A percentile compares a stretch with the other conserved stretches of the same genome.
These are phyloP conservation scores for Cercospora beticola DNA, from an alignment of 2,329 filamentous ascomycete species.

Conservation along the genomic window DNA sequence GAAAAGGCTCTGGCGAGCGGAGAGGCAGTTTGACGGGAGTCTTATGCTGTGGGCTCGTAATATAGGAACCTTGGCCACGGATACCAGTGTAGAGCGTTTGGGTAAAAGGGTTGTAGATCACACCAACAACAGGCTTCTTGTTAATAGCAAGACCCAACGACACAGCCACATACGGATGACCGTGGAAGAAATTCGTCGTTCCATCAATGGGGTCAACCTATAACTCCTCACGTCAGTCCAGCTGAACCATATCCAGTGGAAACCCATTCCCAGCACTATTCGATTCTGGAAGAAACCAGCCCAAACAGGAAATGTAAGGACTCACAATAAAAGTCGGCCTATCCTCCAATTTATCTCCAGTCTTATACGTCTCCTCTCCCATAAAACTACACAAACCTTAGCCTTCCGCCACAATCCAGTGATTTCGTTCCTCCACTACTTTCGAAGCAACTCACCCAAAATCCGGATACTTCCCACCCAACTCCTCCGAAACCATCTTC, in stretches of 20 bases:
- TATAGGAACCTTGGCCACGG: slow-evolving; percentile 64
- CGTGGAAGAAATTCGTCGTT: slow-evolving; percentile 78
- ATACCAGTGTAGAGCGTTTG: slow-evolving; percentile 68
- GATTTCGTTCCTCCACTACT: too few relatives aligned
- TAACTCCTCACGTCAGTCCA: too few relatives aligned
- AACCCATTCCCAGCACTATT: too few relatives aligned
- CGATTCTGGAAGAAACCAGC: too few relatives aligned
- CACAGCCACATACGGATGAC: slow-evolving; percentile 72
- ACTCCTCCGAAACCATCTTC: slow-evolving; percentile 53
- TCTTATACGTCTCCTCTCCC: slow-evolving; percentile 73
- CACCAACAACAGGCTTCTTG: slow-evolving; percentile 63
- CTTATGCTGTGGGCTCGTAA: slow-evolving; percentile 37
- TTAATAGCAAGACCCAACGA: slow-evolving; percentile 70
- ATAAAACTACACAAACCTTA: slow-evolving; percentile 55
- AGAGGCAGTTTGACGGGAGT: slow-evolving; percentile 46
- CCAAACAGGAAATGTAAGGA: too few relatives aligned
- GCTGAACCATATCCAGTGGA: too few relatives aligned
- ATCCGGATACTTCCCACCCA: slow-evolving; percentile 54
- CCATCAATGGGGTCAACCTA: slow-evolving; percentile 71
- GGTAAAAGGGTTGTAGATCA: slow-evolving; percentile 78
- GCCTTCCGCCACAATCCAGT: background rate
- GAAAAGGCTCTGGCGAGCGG: slow-evolving; percentile 52
- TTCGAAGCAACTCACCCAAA: slow-evolving; percentile 52
- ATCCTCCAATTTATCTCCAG: slow-evolving; percentile 61
- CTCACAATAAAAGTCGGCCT: slow-evolving; percentile 71